phyloP scores from a whole-genome alignment of 768 basidiomycete species.

The Gautieria morchelliformis region DNA sequence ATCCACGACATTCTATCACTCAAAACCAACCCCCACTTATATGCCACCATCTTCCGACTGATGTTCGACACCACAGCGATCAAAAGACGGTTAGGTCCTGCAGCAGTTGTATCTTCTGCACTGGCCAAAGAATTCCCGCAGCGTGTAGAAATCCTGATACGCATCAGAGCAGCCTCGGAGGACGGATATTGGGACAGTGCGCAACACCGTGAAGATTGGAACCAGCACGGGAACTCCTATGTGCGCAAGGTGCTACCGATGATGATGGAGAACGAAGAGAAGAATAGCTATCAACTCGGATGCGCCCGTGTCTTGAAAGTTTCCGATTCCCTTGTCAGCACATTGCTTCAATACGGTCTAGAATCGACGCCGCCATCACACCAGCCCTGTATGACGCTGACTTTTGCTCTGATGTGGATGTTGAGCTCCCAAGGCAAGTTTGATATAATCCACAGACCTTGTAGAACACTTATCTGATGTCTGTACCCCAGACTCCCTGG shows the following conservation, averaged over 20 bases:
- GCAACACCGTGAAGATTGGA: background rate
- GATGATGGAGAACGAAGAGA: slow-evolving; percentile 1
- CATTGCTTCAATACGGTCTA: background rate
- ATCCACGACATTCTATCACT: background rate
- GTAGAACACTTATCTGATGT: background rate
- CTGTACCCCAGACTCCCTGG: background rate
- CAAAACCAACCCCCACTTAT: background rate
- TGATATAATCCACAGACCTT: no score
- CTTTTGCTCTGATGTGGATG: background rate
- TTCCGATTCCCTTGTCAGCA: background rate
- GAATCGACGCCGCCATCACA: background rate
- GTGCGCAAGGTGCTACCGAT: background rate
- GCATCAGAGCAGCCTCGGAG: background rate
- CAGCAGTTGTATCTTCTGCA: background rate
- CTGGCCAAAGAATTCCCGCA: background rate
- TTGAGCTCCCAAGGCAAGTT: background rate
- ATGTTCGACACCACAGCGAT: slow-evolving; percentile 2
- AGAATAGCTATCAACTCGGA: background rate
- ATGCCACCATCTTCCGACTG: background rate
- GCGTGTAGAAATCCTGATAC: background rate
- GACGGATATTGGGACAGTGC: background rate
- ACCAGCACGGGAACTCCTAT: background rate
- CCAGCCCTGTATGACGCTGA: background rate
- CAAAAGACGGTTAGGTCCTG: background rate
- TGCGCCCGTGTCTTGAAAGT: background rate